Evolutionary conservation across 345 rosid genomes (phyloP).

Genomic region (Citrus sp.): DNA sequence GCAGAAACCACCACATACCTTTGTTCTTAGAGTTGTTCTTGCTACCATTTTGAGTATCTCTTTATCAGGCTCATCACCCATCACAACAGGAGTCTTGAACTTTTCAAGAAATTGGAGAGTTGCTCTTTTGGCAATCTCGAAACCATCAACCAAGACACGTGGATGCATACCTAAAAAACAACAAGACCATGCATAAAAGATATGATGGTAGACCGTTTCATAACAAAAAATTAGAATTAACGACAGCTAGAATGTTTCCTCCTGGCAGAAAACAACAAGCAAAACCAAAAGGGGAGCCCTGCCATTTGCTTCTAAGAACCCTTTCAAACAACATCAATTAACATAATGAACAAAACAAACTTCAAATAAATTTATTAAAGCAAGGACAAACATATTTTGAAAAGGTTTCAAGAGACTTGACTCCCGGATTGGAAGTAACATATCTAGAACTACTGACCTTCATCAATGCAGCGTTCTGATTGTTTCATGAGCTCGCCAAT

Average conservation of each 20-base stretch:
- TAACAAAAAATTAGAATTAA: not conserved
- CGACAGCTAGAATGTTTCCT: not conserved
- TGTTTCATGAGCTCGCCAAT: slow-evolving; percentile 99
- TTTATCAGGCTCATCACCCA: slow-evolving; percentile 91
- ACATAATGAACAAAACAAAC: not conserved
- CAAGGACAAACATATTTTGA: not conserved
- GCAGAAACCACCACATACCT: slow-evolving; percentile 40
- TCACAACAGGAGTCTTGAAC: slow-evolving; percentile 92
- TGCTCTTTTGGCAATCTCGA: slow-evolving; percentile 93
- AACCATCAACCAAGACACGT: slow-evolving; percentile 96
- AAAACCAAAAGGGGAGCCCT: not conserved
- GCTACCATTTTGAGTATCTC: slow-evolving; percentile 98
- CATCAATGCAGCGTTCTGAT: slow-evolving; percentile 93
- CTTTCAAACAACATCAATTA: not conserved
- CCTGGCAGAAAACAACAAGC: not conserved
- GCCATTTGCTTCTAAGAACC: not conserved
- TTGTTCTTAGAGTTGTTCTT: slow-evolving; percentile 87
- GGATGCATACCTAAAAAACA: slow-evolving; percentile 86
- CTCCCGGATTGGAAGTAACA: not conserved
- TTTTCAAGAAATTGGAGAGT: slow-evolving; percentile 89
- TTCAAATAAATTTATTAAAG: not conserved
- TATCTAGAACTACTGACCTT: slow-evolving; percentile 46
- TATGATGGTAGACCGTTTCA: not conserved
- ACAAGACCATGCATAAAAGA: not conserved
- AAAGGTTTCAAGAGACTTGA: not conserved